Conservation (phyloP, 129 eudicot genomes). For the Oenanthe sinensis region DNA sequence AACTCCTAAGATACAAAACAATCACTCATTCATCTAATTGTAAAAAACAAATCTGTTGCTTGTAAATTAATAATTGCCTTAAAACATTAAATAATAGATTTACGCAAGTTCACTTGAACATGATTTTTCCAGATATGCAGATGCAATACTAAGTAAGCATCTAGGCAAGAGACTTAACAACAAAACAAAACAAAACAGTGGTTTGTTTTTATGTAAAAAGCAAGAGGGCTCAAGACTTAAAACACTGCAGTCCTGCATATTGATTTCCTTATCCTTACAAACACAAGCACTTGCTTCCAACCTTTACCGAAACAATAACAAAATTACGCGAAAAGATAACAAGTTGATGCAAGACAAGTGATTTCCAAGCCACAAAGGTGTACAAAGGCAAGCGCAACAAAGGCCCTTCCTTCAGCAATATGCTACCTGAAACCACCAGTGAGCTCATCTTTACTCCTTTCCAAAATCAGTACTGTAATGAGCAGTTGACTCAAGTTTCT, state of each 20-base stretch:
- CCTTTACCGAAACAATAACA: constrained; percentile 1
- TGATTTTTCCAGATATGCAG: not conserved
- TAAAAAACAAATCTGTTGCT: no score
- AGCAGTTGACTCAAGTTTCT: constrained; percentile 93
- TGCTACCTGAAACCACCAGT: not conserved
- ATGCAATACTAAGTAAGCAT: not conserved
- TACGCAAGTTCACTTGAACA: not conserved
- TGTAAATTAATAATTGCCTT: no score
- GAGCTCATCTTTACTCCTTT: constrained; percentile 42
- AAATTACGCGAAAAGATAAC: not conserved
- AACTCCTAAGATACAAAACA: no score
- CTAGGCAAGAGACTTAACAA: not conserved
- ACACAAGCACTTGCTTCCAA: not conserved
- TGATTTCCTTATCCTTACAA: not conserved
- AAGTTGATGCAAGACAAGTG: not conserved
- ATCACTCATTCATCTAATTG: no score
- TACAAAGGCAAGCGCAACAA: not conserved
- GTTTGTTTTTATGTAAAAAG: not conserved
- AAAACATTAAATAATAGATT: no score
- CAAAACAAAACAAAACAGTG: not conserved
- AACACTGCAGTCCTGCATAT: not conserved
- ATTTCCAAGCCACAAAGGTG: not conserved
- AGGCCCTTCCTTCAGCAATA: not conserved
- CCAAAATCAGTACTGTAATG: constrained; percentile 94
- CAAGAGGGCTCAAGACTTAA: not conserved